These are phyloP conservation scores for Pseudognaphalium luteoalbum DNA, from an alignment of 129 eudicot genomes.

Conservation along the genomic window DNA sequence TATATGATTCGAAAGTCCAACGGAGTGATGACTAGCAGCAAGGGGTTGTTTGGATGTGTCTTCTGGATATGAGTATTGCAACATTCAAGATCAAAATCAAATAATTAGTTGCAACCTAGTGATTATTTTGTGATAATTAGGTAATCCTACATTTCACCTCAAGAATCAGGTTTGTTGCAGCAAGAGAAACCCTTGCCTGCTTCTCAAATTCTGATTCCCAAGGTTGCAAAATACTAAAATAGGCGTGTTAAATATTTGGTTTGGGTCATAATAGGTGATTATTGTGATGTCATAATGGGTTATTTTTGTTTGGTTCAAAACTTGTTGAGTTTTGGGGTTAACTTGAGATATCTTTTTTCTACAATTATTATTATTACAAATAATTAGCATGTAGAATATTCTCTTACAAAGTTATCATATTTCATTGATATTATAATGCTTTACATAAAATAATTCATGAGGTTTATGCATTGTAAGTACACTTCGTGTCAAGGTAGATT, in stretches of 20 bases:
- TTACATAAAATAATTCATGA: too few species aligned
- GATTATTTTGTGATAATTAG: background rate
- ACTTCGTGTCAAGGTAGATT: background rate
- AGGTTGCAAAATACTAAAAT: background rate
- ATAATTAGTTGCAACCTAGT: background rate
- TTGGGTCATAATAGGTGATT: background rate
- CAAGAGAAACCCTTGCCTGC: background rate
- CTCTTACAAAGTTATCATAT: too few species aligned
- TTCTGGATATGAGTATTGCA: background rate
- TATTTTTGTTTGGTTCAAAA: background rate
- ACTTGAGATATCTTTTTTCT: too few species aligned
- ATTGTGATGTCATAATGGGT: background rate
- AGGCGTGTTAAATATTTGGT: background rate
- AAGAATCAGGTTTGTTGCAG: conserved; percentile 2
- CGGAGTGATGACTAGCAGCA: background rate
- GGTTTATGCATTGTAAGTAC: background rate
- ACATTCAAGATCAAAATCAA: background rate
- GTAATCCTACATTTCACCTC: background rate
- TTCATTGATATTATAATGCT: too few species aligned
- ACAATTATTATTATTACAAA: too few species aligned
- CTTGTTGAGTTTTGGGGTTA: background rate
- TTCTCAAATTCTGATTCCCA: background rate
- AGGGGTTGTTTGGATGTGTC: background rate
- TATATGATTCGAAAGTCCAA: background rate
- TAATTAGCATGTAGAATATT: too few species aligned